Evolutionary conservation across 75 land plant genomes (phyloP), one percentile per base, ranked within the genome.

Genomic region (Picea sitchensis): DNA sequence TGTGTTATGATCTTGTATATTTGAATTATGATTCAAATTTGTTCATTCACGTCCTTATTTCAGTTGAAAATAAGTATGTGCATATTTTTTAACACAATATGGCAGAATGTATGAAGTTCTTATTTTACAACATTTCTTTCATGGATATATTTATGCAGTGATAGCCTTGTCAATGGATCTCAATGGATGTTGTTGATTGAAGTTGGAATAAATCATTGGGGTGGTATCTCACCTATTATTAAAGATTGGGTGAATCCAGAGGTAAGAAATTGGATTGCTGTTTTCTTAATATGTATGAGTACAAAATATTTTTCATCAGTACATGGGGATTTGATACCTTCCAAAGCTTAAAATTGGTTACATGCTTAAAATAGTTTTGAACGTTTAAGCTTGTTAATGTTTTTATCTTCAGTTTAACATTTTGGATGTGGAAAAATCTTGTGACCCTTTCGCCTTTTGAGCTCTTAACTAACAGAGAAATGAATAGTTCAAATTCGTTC

Each of bases 221-320:
- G 86, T 41, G 86, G 86, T 32, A 59, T 85, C 58, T 85, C 86
- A 59, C 86, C 86, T 11, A 60, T 85, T 18, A 85, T 84, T 61
- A 85, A 78, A 58, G 86, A 85, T 74, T 85, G 86, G 86, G 86
- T 85, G 23, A 85, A 85, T 79, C 86, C 86, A 23, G 86, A 85
- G 86, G 86, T 82, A 59, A 36, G 67, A 8, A 15, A 7, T 9
- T 41, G 73, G 47, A 71, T 71, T 18, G 44, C 26, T 71, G 18
- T 41, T 7, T 17, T 69, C 21, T 71, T 41, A 3, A 71, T 20
- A 41, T 41, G 12, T 34, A 0, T 14, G n/a, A 41, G 73, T 26
- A 20, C 41, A 69, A 69, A 41, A 69, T 38, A 41, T 14, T 69
- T 69, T 69, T 69, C 7, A n/a, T 41, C 7, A 6, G 11, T 18